Base-by-base conservation (phyloP, 1,139 yeast species). In the Lodderomyces jiufengensis region DNA sequence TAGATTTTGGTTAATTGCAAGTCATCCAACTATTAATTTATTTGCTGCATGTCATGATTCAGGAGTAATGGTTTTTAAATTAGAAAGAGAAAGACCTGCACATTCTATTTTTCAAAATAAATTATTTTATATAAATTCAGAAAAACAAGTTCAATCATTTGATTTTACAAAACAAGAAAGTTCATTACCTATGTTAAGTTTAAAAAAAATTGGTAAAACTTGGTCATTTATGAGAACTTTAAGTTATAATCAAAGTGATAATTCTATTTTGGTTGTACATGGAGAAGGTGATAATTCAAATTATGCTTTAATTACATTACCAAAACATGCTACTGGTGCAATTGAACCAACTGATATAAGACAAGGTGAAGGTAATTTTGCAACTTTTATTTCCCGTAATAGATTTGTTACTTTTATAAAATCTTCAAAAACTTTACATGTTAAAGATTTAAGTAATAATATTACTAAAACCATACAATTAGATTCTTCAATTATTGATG, bases 11-110 rank as follows among this genome's bases (percentile, higher is more conserved):
- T 71, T 86, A 50, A 73, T 92, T 49, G 81, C 90, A 14, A 76
- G 88, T 32, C 99, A 94, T 59, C 97, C 97, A 41, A 70, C 74
- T 34, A 83, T 90, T 61, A 92, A 92, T 59, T 73, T 92, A 54
- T 90, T 92, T 66, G 98, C 97, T 35, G 85, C 97, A 27, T 94
- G 96, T 54, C 97, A 92, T 62, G 98, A 94, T 61, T 76, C 88
- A 10, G 99, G 99, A 56, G 95, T 90, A 22, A 90, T 92, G 95
- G 95, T 94, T 37, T 94, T 94, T 76, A 94, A 94, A 65, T 74
- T 94, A 45, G 97, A 88, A 59, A 83, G 98, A 56, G 99, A 94
- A 70, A 80, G 98, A 59, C 98, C 98, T 15, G 96, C 97, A 14
- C 76, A 77, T 51, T 68, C 88, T 3, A 59, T 82, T 28, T 78